Percentiles rank a stretch among this genome's conserved stretches.
These are phyloP conservation scores for Clonostachys rhizophaga DNA, from an alignment of 2,329 filamentous ascomycete species.

Conservation along the genomic window DNA sequence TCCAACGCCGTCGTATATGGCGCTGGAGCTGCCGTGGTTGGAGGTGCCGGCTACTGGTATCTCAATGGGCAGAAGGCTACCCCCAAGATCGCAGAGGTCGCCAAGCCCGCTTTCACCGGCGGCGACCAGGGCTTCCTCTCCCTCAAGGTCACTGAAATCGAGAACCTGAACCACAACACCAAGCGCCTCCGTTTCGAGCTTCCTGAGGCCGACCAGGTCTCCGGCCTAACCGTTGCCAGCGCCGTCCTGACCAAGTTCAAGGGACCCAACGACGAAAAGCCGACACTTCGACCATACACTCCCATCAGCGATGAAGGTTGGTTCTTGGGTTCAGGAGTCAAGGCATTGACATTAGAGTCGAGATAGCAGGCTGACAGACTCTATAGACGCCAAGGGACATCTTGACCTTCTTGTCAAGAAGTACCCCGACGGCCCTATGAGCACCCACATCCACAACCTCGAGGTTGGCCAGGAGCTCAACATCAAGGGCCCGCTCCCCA, in stretches of 20 bases:
- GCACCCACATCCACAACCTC: conserved; percentile 80
- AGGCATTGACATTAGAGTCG: neutral
- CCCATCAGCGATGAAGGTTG: conserved; percentile 80
- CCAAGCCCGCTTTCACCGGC: conserved; percentile 63
- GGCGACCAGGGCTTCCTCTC: conserved; percentile 87
- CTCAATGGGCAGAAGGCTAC: conserved; percentile 41
- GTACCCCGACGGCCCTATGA: conserved; percentile 91
- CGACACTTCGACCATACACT: conserved; percentile 87
- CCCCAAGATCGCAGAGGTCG: conserved; percentile 31
- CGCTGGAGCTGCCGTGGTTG: conserved; percentile 54
- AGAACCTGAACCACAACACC: conserved; percentile 87
- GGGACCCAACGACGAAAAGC: conserved; percentile 76
- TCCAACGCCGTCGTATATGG: conserved; percentile 57
- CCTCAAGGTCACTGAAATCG: conserved; percentile 73
- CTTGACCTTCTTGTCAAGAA: conserved; percentile 89
- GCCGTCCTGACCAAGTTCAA: conserved; percentile 91
- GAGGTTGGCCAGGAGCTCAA: conserved; percentile 76
- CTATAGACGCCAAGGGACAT: conserved; percentile 66
- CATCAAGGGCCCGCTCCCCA: conserved; percentile 93
- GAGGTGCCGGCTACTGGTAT: conserved; percentile 54
- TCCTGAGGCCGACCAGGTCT: conserved; percentile 77
- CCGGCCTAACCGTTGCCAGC: conserved; percentile 77
- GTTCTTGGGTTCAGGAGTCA: conserved; percentile 11
- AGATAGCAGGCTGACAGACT: neutral
- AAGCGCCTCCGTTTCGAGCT: conserved; percentile 89